phyloP scores from a whole-genome alignment of 1,284 basidiomycete species.

The Albatrellus sp. region DNA sequence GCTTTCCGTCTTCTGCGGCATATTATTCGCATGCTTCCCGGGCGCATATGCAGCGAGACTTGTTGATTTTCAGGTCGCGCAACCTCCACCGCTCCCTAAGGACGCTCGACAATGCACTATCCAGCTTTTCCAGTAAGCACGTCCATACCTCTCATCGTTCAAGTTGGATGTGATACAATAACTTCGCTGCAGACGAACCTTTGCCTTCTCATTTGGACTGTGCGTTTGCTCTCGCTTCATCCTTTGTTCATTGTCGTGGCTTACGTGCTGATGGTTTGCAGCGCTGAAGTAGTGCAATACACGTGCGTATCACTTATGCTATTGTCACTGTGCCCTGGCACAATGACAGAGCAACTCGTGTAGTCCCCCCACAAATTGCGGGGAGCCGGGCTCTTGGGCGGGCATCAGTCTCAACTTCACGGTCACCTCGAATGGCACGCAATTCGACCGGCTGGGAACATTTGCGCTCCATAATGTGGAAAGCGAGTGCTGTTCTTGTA shows the following conservation, averaged over 20 bases:
- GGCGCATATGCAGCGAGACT: slow-evolving; percentile 29
- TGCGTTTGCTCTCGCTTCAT: slow-evolving; percentile 21
- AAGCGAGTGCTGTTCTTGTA: slow-evolving; percentile 28
- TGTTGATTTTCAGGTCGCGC: slow-evolving; percentile 61
- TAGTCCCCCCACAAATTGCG: slow-evolving; percentile 64
- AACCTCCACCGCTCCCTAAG: slow-evolving; percentile 52
- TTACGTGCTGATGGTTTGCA: slow-evolving; percentile 16
- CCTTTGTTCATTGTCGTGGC: neutral
- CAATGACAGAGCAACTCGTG: neutral
- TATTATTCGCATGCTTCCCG: too few species aligned
- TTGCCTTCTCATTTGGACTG: slow-evolving; percentile 59
- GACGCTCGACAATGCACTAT: slow-evolving; percentile 50
- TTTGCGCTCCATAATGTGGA: slow-evolving; percentile 69
- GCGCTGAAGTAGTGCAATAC: slow-evolving; percentile 54
- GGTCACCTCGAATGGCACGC: slow-evolving; percentile 67
- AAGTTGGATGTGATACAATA: neutral
- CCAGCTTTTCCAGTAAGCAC: slow-evolving; percentile 48
- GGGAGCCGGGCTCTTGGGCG: slow-evolving; percentile 61
- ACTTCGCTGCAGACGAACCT: slow-evolving; percentile 38
- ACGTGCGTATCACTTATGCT: slow-evolving; percentile 27
- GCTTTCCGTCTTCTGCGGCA: too few species aligned
- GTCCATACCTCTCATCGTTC: neutral
- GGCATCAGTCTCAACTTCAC: slow-evolving; percentile 65
- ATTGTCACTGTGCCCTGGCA: neutral
- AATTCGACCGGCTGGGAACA: slow-evolving; percentile 61